Conservation (phyloP, 768 basidiomycete species). For the Agaricus blazei region DNA sequence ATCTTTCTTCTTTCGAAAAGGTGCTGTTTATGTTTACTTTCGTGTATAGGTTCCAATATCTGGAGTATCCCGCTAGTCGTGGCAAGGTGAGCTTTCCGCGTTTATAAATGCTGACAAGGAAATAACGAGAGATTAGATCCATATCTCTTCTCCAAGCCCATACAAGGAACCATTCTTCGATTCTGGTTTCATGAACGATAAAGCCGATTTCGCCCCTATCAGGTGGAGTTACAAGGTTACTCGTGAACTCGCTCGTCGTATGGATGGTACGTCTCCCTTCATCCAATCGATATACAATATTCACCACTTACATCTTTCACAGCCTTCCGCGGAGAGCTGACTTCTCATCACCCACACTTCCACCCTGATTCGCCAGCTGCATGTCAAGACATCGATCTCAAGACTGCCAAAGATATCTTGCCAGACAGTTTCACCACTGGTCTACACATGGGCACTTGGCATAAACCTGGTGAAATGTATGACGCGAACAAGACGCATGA, state of each 20-base stretch:
- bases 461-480: conserved; percentile 46
- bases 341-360: conserved; percentile 72
- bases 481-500: conserved; percentile 54
- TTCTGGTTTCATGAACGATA: conserved; percentile 76
- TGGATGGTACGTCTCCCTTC: conserved; percentile 45
- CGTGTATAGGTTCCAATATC: conserved; percentile 56
- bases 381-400: conserved; percentile 57
- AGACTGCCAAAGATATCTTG: conserved; percentile 56
- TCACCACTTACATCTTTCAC: background rate
- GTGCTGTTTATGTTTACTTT: background rate
- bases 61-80: conserved; percentile 73
- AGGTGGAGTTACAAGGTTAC: conserved; percentile 79
- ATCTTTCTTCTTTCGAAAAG: background rate
- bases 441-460: conserved; percentile 55
- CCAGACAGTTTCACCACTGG: conserved; percentile 62
- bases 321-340: conserved; percentile 71
- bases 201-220: conserved; percentile 71
- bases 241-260: conserved; percentile 63
- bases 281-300: background rate
- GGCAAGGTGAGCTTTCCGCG: conserved; percentile 44
- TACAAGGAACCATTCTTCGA: conserved; percentile 64
- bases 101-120: background rate
- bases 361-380: conserved; percentile 64
- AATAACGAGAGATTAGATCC: conserved; percentile 32
- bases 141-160: conserved; percentile 54